phyloP scores from a whole-genome alignment of 768 basidiomycete species.

The Nevesoporus exiguus region DNA sequence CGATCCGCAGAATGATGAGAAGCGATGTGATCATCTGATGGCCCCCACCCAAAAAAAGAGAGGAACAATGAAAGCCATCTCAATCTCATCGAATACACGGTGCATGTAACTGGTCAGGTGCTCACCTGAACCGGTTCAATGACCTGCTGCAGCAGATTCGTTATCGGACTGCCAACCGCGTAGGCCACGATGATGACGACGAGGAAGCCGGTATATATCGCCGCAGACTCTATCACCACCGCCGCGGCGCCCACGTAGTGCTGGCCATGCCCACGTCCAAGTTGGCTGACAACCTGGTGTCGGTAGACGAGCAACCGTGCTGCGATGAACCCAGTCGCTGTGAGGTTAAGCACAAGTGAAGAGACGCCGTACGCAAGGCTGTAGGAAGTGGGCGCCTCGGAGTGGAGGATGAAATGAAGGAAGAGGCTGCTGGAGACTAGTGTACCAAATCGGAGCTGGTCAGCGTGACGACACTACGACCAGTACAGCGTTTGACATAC shows the following conservation, averaged over 20 bases:
- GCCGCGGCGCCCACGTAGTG: constrained; percentile 38
- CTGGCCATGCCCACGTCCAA: constrained; percentile 34
- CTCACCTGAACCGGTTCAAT: constrained; percentile 8
- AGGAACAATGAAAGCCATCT: too few relatives aligned
- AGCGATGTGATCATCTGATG: constrained; percentile 37
- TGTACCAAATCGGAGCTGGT: too few relatives aligned
- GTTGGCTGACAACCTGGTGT: constrained; percentile 17
- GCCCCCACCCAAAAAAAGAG: not conserved
- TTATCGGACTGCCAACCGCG: constrained; percentile 37
- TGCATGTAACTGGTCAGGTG: not conserved
- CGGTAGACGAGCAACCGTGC: constrained; percentile 8
- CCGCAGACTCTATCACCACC: constrained; percentile 44
- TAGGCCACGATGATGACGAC: constrained; percentile 41
- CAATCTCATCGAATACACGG: too few relatives aligned
- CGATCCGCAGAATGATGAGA: constrained; percentile 38
- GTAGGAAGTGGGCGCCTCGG: too few relatives aligned
- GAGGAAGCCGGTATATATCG: constrained; percentile 41
- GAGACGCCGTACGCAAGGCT: not conserved
- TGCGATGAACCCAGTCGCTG: too few relatives aligned
- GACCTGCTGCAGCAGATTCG: constrained; percentile 36
- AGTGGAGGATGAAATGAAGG: too few relatives aligned
- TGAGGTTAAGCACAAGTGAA: too few relatives aligned
- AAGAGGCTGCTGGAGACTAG: too few relatives aligned
- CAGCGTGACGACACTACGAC: too few relatives aligned
- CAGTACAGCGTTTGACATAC: too few relatives aligned